Conservation (phyloP, 2,329 filamentous ascomycete species). For the Pyricularia pennisetigena region DNA sequence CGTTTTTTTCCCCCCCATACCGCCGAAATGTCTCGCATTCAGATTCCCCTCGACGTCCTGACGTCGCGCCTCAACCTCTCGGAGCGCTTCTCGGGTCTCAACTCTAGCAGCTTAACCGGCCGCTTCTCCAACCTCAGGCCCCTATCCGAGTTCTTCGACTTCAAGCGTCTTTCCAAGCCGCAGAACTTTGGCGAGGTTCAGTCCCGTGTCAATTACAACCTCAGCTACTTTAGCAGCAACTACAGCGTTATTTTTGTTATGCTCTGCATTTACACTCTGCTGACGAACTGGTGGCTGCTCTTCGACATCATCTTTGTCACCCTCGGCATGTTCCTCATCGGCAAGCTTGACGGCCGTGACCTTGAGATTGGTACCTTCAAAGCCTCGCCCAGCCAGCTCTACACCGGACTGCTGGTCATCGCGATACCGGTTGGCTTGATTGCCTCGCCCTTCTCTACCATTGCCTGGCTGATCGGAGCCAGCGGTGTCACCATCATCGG, state of each 20-base stretch:
- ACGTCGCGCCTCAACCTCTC: conserved; percentile 82
- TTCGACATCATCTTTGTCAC: conserved; percentile 88
- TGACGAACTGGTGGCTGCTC: conserved; percentile 77
- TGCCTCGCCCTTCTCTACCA: conserved; percentile 73
- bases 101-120: conserved; percentile 65
- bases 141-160: conserved; percentile 85
- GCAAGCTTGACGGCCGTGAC: conserved; percentile 80
- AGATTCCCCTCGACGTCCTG: conserved; percentile 84
- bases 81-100: conserved; percentile 77
- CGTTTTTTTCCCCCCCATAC: not conserved
- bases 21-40: conserved; percentile 66
- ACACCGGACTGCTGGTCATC: conserved; percentile 76
- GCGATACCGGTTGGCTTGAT: conserved; percentile 77
- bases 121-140: conserved; percentile 91
- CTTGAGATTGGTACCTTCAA: conserved; percentile 75
- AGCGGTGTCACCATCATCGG: conserved; percentile 89
- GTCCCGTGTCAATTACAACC: conserved; percentile 91
- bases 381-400: conserved; percentile 85
- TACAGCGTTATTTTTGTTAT: conserved; percentile 91
- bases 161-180: conserved; percentile 93
- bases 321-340: conserved; percentile 82
- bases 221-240: conserved; percentile 96
- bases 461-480: conserved; percentile 93
- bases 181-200: conserved; percentile 81
- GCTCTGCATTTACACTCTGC: conserved; percentile 88